Evolutionary conservation across 208 protist species (phyloP).

Genomic region (Lotmaria passim): DNA sequence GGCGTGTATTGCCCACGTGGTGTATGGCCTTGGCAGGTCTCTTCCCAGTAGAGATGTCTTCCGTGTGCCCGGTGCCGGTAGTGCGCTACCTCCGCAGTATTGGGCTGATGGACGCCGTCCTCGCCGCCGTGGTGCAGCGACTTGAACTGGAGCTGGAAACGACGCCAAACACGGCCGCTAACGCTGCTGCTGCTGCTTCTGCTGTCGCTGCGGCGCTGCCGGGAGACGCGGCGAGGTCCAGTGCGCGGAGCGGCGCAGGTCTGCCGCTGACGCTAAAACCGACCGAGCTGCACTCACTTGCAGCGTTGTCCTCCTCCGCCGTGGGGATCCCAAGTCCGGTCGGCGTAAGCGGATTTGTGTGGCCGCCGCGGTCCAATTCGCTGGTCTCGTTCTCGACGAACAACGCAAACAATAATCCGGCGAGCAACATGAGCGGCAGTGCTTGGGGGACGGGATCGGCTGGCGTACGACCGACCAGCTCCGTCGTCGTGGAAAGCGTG

Average conservation of each 20-base stretch:
- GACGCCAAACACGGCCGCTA: not conserved
- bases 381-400: not conserved
- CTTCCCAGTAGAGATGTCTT: conserved; percentile 41
- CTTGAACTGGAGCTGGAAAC: conserved; percentile 33
- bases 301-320: not conserved
- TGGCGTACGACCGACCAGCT: conserved; percentile 3
- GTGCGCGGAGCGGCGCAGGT: not conserved
- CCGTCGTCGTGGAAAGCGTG: not conserved
- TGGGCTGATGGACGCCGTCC: conserved; percentile 40
- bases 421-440: not conserved
- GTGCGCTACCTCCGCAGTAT: conserved; percentile 62
- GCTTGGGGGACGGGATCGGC: not conserved
- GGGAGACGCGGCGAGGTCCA: not conserved
- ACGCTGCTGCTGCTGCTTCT: not conserved
- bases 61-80: conserved; percentile 36
- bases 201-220: not conserved
- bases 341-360: conserved; percentile 7
- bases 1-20: conserved; percentile 49
- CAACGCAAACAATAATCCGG: too few relatives aligned
- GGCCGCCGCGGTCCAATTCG: conserved; percentile 2
- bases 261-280: not conserved
- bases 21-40: conserved; percentile 57
- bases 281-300: not conserved
- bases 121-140: conserved; percentile 31
- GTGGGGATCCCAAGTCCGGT: not conserved